Conservation (phyloP, 2,329 filamentous ascomycete species). For the Escovopsis weberi region DNA sequence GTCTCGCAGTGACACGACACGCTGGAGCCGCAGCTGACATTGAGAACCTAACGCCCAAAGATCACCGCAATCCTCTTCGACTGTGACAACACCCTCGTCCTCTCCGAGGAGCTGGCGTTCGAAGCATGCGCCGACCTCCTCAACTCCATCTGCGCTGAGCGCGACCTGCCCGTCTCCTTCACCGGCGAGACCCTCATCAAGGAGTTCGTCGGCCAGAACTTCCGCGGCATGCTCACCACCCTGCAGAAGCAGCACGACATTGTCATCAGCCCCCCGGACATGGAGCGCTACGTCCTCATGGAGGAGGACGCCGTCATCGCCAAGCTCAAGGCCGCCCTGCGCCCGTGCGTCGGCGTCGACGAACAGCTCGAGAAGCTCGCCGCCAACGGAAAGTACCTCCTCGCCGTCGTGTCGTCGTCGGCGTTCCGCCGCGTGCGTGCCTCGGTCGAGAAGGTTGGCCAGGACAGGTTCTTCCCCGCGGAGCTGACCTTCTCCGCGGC, state of each 20-base stretch:
- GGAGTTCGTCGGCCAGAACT: conserved; percentile 89
- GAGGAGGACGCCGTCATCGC: conserved; percentile 76
- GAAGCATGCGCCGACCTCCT: conserved; percentile 80
- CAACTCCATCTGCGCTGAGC: conserved; percentile 65
- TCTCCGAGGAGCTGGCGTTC: conserved; percentile 82
- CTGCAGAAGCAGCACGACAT: conserved; percentile 67
- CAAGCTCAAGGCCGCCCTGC: conserved; percentile 55
- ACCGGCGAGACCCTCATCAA: conserved; percentile 64
- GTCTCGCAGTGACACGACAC: too few relatives aligned
- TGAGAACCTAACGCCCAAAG: conserved; percentile 7
- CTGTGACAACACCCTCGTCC: conserved; percentile 83
- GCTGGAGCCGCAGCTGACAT: too few relatives aligned
- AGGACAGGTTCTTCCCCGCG: conserved; percentile 65
- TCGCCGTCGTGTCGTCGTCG: conserved; percentile 71
- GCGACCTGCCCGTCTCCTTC: conserved; percentile 52
- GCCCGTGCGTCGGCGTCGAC: conserved; percentile 55
- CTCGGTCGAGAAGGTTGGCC: conserved; percentile 63
- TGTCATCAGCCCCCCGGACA: conserved; percentile 49
- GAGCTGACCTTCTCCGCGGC: conserved; percentile 71
- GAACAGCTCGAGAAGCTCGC: conserved; percentile 51
- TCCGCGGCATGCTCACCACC: conserved; percentile 74
- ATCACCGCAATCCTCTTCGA: conserved; percentile 64
- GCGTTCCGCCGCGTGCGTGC: conserved; percentile 66
- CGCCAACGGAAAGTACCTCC: conserved; percentile 47
- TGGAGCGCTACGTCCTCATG: conserved; percentile 57